These are phyloP conservation scores for Pichia manshurica DNA, from an alignment of 805 yeast species.

Conservation along the genomic window DNA sequence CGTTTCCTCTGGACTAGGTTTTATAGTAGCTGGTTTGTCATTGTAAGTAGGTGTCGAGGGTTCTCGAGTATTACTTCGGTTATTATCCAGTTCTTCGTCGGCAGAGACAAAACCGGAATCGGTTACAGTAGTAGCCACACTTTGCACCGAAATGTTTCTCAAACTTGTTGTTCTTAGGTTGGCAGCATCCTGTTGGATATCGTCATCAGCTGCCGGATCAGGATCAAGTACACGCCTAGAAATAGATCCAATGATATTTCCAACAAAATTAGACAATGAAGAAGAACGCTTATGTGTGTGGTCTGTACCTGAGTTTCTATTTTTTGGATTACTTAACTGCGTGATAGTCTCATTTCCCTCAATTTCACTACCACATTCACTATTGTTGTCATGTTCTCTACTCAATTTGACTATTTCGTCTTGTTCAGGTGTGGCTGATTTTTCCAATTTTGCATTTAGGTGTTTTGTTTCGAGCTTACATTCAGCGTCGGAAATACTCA, in stretches of 20 bases:
- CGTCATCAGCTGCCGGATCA: neutral
- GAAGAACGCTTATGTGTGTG: conserved; percentile 9
- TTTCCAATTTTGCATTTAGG: conserved; percentile 15
- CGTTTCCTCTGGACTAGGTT: conserved; percentile 9
- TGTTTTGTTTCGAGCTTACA: conserved; percentile 23
- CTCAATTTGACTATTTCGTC: conserved; percentile 19
- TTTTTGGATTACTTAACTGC: neutral
- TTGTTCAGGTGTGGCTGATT: conserved; percentile 16
- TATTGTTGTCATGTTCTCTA: conserved; percentile 15
- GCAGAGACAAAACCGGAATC: conserved; percentile 31
- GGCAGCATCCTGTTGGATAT: neutral
- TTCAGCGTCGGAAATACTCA: conserved; percentile 27
- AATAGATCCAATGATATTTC: conserved; percentile 19
- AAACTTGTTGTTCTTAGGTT: neutral
- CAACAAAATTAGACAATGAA: conserved; percentile 20
- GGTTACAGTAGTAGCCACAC: conserved; percentile 22
- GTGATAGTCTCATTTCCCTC: neutral
- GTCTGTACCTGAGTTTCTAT: neutral
- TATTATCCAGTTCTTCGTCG: conserved; percentile 11
- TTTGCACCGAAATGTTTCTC: conserved; percentile 23
- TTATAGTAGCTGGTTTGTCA: neutral
- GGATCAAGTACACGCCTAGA: conserved; percentile 12
- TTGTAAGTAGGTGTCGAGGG: too few relatives aligned
- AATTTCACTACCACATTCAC: neutral
- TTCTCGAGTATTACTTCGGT: too few relatives aligned